Evolutionary conservation across 164 flowering plant species (phyloP), one percentile per base, ranked within the genome.

Genomic region (Dillenia turbinata): DNA sequence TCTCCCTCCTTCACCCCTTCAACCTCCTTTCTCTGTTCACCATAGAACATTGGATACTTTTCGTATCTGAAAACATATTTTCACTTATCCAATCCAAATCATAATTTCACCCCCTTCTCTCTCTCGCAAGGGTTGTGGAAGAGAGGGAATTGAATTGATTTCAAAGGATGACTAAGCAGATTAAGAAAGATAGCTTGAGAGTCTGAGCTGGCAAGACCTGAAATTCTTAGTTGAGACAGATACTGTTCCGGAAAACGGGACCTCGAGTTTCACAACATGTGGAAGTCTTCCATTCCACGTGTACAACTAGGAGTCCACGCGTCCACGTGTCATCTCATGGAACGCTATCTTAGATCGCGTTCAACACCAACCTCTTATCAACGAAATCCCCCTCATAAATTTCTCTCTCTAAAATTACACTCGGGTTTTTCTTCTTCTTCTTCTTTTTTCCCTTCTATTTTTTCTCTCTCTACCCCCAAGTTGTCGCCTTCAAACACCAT

Each of bases 321-420:
- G 2, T 77, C 83, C 86, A 90, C 87, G 79, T 90, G 97, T 70
- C 90, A 55, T 1, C 0, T 53, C 10, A 1, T 70, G 70, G 81
- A 24, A 80, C 88, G 94, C 60, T 44, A 60, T 45, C 64, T 54
- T 66, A 77, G 97, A 87, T 90, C 81, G 85, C 96, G 76, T 65
- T 43, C 24, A 62, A 70, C 68, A 53, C 73, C 79, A 70, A 56
- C 88, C 92, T 78, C 92, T 85, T 86, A 85, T 90, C 93, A 67
- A 49, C 75, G 65, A 65, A 45, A 46, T 50, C 17, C 9, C 12
- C 44, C 14, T 43, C 63, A 47, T 13, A 70, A 57, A 59, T 57
- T 54, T 69, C 71, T 50, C 72, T 59, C 72, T 17, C 75, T 16
- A 33, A 62, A 64, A 49, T 40, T 26, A 44, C 54, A n/a, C 12